Conservation (phyloP, 257 asterid species). For the Rauvolfia tetraphylla region DNA sequence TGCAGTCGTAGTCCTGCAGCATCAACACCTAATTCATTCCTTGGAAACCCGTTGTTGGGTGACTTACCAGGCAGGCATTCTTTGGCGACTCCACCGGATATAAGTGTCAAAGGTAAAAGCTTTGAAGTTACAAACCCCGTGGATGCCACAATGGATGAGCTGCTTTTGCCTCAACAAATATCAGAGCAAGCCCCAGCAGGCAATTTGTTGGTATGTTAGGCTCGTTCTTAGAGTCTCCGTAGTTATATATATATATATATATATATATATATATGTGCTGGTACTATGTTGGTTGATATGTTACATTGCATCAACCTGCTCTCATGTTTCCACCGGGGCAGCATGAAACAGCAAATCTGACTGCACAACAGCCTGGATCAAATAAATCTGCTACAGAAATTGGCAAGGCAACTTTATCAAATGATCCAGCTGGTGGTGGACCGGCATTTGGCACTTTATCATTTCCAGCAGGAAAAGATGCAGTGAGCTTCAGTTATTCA, state of each 20-base stretch:
- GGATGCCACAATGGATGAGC: conserved; percentile 20
- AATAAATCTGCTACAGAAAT: conserved; percentile 29
- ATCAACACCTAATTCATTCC: conserved; percentile 19
- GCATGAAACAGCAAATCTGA: conserved; percentile 28
- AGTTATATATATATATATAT: conserved; percentile 5
- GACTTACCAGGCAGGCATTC: conserved; percentile 27
- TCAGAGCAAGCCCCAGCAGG: conserved; percentile 31
- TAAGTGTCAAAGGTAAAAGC: conserved; percentile 31
- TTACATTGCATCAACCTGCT: conserved; percentile 33
- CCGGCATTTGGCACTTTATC: conserved; percentile 23
- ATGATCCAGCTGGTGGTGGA: conserved; percentile 31
- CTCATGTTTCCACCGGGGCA: conserved; percentile 34
- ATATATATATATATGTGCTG: no score
- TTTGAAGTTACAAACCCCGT: conserved; percentile 29
- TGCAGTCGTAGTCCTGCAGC: conserved; percentile 24
- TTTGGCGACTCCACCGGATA: conserved; percentile 14
- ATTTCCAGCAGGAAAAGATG: conserved; percentile 29
- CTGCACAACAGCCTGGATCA: conserved; percentile 30
- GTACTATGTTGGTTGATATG: background rate
- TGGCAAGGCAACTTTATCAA: conserved; percentile 24
- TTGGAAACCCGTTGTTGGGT: conserved; percentile 24
- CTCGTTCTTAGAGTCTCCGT: background rate
- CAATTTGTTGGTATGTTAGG: conserved; percentile 39
- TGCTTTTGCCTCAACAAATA: conserved; percentile 37
- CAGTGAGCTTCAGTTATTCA: conserved; percentile 30